These are phyloP conservation scores for Diplogelasinospora grovesii DNA, from an alignment of 495 filamentous ascomycete species.

Conservation along the genomic window DNA sequence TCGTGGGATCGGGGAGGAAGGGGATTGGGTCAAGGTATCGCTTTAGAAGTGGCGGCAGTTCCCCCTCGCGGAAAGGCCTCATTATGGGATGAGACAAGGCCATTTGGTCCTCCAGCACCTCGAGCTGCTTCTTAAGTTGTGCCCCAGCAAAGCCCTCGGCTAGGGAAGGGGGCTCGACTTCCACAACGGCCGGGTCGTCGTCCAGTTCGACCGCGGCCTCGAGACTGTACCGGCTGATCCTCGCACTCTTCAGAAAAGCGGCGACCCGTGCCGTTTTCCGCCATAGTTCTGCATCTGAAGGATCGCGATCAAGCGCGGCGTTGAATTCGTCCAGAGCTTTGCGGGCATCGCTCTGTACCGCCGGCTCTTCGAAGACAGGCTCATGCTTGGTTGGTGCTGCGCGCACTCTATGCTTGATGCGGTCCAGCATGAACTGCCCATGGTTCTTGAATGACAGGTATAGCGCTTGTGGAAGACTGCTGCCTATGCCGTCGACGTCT, in stretches of 20 bases:
- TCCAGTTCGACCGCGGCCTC: conserved; percentile 87
- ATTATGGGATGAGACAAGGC: conserved; percentile 63
- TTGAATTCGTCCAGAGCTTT: conserved; percentile 57
- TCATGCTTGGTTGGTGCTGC: conserved; percentile 22
- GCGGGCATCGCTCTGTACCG: conserved; percentile 34
- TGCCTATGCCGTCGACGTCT: conserved; percentile 63
- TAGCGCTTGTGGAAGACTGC: conserved; percentile 77
- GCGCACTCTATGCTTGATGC: conserved; percentile 46
- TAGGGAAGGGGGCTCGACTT: conserved; percentile 69
- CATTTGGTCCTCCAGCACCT: conserved; percentile 63
- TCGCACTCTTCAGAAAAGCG: conserved; percentile 63
- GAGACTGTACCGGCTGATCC: conserved; percentile 77
- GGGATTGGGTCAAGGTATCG: conserved; percentile 69
- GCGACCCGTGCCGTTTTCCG: conserved; percentile 73
- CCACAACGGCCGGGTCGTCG: conserved; percentile 62
- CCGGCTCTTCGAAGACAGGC: conserved; percentile 31
- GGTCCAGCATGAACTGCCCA: conserved; percentile 80
- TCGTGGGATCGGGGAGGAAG: conserved; percentile 57
- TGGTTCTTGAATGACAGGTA: conserved; percentile 94
- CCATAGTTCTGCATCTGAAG: conserved; percentile 93
- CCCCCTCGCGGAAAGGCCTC: conserved; percentile 53
- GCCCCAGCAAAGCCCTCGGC: conserved; percentile 81
- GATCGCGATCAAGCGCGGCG: conserved; percentile 78
- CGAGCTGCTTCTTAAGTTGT: conserved; percentile 61
- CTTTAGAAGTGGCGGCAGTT: conserved; percentile 55